These are phyloP conservation scores for Skeletonema tropicum DNA, from an alignment of 108 stramenopile species.

Conservation along the genomic window DNA sequence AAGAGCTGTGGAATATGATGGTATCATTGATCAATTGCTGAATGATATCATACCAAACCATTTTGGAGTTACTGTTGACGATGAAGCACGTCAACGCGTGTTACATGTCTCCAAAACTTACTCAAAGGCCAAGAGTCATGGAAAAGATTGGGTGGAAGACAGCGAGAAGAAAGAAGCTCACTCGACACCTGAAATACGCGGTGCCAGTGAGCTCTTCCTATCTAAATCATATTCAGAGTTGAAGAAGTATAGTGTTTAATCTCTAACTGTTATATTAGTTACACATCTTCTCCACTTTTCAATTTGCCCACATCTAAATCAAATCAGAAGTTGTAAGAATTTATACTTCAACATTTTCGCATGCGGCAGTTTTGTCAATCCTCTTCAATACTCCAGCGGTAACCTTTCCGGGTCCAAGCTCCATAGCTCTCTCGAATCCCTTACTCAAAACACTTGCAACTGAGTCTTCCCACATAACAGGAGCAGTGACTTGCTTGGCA, in stretches of 20 bases:
- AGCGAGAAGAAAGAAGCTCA: constrained; percentile 56
- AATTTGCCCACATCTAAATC: neutral
- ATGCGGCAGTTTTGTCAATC: constrained; percentile 89
- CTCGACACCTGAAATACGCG: constrained; percentile 50
- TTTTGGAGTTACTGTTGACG: constrained; percentile 50
- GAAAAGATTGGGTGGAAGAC: constrained; percentile 67
- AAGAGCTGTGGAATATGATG: constrained; percentile 69
- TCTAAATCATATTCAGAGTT: constrained; percentile 34
- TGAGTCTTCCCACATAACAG: constrained; percentile 95
- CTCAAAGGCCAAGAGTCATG: constrained; percentile 69
- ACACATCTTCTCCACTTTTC: neutral
- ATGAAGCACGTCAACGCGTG: constrained; percentile 55
- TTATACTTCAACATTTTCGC: constrained; percentile 92
- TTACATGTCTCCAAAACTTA: constrained; percentile 59
- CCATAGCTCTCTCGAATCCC: constrained; percentile 87
- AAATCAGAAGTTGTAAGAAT: neutral
- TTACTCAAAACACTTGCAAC: constrained; percentile 84
- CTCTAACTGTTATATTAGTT: too few species aligned
- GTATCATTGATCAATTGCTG: constrained; percentile 67
- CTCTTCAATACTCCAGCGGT: constrained; percentile 96
- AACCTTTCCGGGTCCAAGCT: constrained; percentile 94
- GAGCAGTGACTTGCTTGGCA: constrained; percentile 95
- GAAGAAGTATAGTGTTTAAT: constrained; percentile 13
- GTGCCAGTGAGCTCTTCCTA: constrained; percentile 64
- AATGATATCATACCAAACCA: constrained; percentile 65